phyloP scores from a whole-genome alignment of 2,329 filamentous ascomycete species.

The Paramyrothecium sp. region DNA sequence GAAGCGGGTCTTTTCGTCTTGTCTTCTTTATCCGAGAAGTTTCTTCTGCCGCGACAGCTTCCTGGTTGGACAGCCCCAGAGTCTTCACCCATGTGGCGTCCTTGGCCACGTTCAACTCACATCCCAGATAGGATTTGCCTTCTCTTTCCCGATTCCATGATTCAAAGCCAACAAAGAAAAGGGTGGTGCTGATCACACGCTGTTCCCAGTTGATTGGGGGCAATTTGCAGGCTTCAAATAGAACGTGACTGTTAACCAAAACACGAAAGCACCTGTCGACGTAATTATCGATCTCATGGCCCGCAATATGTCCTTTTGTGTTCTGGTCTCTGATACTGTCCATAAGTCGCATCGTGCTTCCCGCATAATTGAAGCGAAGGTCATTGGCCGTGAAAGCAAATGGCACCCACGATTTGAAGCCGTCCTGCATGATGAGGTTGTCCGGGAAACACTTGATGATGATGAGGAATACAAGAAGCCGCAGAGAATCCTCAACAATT shows the following conservation, averaged over 20 bases:
- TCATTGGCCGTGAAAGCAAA: background rate
- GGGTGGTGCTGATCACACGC: background rate
- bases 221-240: background rate
- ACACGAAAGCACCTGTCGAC: background rate
- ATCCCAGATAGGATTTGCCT: conserved; percentile 2
- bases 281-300: background rate
- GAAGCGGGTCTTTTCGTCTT: background rate
- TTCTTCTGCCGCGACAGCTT: no score
- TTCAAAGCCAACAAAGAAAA: conserved; percentile 9
- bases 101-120: conserved; percentile 3
- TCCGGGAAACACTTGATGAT: background rate
- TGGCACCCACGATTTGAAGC: background rate
- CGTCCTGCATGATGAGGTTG: background rate
- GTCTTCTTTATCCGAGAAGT: background rate
- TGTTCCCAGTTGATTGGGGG: conserved; percentile 1
- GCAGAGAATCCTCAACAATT: background rate
- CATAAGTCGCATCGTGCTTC: background rate
- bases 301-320: background rate
- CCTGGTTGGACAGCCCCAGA: no score
- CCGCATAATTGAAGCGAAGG: background rate
- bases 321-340: background rate
- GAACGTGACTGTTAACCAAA: background rate
- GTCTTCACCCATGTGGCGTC: conserved; percentile 3
- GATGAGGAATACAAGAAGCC: background rate
- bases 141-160: conserved; percentile 5